A percentile compares a stretch with the other conserved stretches of the same genome.
phyloP scores from a whole-genome alignment of 1,139 yeast genomes.

The Candida neerlandica region DNA sequence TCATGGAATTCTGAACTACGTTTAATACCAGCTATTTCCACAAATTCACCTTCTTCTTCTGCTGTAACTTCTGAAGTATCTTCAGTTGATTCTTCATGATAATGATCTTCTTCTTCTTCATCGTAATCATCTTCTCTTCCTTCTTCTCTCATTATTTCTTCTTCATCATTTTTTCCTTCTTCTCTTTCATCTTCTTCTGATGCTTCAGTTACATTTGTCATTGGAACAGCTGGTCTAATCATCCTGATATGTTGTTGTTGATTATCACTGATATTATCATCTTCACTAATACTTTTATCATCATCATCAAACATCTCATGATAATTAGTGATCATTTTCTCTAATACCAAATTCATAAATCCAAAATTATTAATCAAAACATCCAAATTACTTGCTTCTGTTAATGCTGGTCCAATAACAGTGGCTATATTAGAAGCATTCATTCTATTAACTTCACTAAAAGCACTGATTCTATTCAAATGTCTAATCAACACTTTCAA shows the following conservation, averaged over 20 bases:
- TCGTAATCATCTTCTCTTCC: neutral
- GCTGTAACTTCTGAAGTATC: slow-evolving; percentile 2
- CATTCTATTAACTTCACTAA: slow-evolving; percentile 72
- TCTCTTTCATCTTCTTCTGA: neutral
- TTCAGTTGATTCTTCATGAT: slow-evolving; percentile 1
- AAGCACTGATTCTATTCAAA: slow-evolving; percentile 60
- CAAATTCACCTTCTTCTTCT: neutral
- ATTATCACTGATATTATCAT: neutral
- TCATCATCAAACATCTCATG: slow-evolving; percentile 32
- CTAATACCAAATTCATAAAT: slow-evolving; percentile 55
- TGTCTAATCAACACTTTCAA: slow-evolving; percentile 70
- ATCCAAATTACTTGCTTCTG: slow-evolving; percentile 58
- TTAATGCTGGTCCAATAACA: slow-evolving; percentile 65
- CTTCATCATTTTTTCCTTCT: neutral
- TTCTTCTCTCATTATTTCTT: neutral
- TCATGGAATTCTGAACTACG: slow-evolving; percentile 1
- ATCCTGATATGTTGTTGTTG: neutral
- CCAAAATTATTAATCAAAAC: slow-evolving; percentile 55
- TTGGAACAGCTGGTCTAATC: neutral
- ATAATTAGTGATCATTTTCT: slow-evolving; percentile 49
- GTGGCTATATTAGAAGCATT: slow-evolving; percentile 80
- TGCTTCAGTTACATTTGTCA: neutral
- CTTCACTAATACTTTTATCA: neutral
- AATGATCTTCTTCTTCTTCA: neutral
- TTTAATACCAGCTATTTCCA: neutral